Conservation (phyloP, 1,284 basidiomycete species). For the Pyrrhoderma lamaoense region DNA sequence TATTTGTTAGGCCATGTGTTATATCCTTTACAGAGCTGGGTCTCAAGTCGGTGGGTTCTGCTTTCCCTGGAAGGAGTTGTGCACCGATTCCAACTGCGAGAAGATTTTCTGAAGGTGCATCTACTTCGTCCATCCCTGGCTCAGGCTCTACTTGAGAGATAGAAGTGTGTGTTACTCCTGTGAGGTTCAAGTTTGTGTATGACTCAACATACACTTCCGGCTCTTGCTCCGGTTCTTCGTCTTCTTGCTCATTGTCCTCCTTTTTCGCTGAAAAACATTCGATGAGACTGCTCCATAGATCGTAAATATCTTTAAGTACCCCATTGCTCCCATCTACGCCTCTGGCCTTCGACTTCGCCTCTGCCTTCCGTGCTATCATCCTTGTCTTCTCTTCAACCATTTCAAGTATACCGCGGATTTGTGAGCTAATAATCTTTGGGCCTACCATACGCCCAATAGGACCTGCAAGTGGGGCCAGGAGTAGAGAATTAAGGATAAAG, state of each 20-base stretch:
- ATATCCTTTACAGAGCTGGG: constrained; percentile 23
- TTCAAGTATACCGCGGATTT: constrained; percentile 29
- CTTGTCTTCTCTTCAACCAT: constrained; percentile 26
- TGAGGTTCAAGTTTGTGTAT: constrained; percentile 25
- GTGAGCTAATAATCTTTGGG: constrained; percentile 26
- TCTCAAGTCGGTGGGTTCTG: constrained; percentile 31
- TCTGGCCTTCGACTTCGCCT: constrained; percentile 11
- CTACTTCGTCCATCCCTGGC: constrained; percentile 15
- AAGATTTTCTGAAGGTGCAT: constrained; percentile 26
- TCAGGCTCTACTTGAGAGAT: constrained; percentile 19
- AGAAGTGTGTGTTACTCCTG: constrained; percentile 34
- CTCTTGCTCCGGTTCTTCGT: constrained; percentile 17
- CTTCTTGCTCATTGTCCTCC: constrained; percentile 10
- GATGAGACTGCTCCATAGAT: constrained; percentile 29
- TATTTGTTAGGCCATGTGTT: constrained; percentile 17
- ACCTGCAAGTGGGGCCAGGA: constrained; percentile 39
- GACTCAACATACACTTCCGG: constrained; percentile 17
- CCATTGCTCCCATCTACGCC: too few relatives aligned
- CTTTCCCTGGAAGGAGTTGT: constrained; percentile 40
- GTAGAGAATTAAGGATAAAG: constrained; percentile 41
- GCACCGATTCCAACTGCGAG: constrained; percentile 38
- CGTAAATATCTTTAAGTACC: constrained; percentile 23
- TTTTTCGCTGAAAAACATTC: constrained; percentile 17
- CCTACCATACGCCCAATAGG: constrained; percentile 28
- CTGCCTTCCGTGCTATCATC: constrained; percentile 22